Base-by-base conservation (phyloP, 1,139 yeast species). In the Saccharomyces pastorianus region DNA sequence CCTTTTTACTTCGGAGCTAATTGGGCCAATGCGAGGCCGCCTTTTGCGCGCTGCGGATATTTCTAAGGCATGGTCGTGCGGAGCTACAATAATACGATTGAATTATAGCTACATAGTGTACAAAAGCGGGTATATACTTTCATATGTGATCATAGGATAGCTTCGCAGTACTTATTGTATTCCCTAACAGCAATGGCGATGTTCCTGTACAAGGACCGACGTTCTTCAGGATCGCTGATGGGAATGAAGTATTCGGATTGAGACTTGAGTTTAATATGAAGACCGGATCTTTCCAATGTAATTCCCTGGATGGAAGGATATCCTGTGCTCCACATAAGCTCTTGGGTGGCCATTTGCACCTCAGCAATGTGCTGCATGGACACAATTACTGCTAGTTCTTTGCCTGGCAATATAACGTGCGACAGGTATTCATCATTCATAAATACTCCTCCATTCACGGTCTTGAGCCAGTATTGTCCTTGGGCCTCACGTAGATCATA, bases 391-490 rank as follows among this genome's bases (percentile, higher is more conserved):
- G 86, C 87, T 66, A 81, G 78, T 57, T 88, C 95, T 57, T 84
- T 85, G 5, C 95, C 96, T 0, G 93, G 85, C 51, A 91, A 73
- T 14, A 88, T 79, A 59, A 88, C 80, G 69, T 95, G 99, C 0
- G 97, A 96, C 57, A 93, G 74, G 64, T 93, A 95, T 34, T 76
- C 75, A 63, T 93, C 97, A 55, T 77, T 76, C 60, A 82, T 79
- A 65, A 75, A 88, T 49, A 79, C 73, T 1, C 97, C 98, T 50
- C 95, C 95, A 66, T 87, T 87, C 29, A 88, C 81, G 8, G 83
- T 77, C 70, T 88, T 90, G 58, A 93, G 76, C 95, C 98, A 89
- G 64, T 78, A 88, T 68, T 93, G 97, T 4, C 99, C 99, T 61
- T 90, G 95, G 0, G 98, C 87, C 61, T 89, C 96, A 54, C 95